Conservation (phyloP, 495 filamentous ascomycete genomes). For the Penicillium simplicissimum region DNA sequence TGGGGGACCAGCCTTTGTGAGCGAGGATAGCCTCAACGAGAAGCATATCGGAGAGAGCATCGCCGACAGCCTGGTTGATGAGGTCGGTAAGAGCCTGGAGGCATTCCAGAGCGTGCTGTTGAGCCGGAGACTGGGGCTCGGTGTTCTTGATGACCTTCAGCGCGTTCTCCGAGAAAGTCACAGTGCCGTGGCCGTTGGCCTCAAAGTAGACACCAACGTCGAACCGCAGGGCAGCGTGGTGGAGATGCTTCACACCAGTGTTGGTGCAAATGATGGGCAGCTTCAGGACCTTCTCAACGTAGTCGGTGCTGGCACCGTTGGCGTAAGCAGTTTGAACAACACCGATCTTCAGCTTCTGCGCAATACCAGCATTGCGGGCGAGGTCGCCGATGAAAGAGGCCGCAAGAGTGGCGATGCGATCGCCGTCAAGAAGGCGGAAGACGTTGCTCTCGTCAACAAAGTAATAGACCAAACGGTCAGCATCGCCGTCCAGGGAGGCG, state of each 20-base stretch:
- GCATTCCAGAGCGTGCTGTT: constrained; percentile 79
- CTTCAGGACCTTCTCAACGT: constrained; percentile 82
- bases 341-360: constrained; percentile 79
- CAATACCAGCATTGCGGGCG: constrained; percentile 72
- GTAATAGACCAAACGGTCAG: constrained; percentile 94
- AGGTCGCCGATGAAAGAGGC: constrained; percentile 94
- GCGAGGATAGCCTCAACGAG: constrained; percentile 94
- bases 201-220: constrained; percentile 98
- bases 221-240: constrained; percentile 87
- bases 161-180: constrained; percentile 85
- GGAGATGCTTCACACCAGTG: constrained; percentile 95
- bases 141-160: constrained; percentile 71
- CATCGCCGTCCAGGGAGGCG: constrained; percentile 92
- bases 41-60: constrained; percentile 94
- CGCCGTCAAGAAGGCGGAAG: constrained; percentile 92
- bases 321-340: constrained; percentile 98
- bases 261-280: constrained; percentile 90
- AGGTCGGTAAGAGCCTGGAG: constrained; percentile 79
- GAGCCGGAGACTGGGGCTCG: constrained; percentile 86
- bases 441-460: constrained; percentile 77
- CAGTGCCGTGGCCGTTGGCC: constrained; percentile 96
- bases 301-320: constrained; percentile 92
- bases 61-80: constrained; percentile 97
- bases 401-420: constrained; percentile 92
- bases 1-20: constrained; percentile 87